Evolutionary conservation across 2,329 filamentous ascomycete species (phyloP), one percentile per base, ranked within the genome.

Genomic region (Epichloe elymi): DNA sequence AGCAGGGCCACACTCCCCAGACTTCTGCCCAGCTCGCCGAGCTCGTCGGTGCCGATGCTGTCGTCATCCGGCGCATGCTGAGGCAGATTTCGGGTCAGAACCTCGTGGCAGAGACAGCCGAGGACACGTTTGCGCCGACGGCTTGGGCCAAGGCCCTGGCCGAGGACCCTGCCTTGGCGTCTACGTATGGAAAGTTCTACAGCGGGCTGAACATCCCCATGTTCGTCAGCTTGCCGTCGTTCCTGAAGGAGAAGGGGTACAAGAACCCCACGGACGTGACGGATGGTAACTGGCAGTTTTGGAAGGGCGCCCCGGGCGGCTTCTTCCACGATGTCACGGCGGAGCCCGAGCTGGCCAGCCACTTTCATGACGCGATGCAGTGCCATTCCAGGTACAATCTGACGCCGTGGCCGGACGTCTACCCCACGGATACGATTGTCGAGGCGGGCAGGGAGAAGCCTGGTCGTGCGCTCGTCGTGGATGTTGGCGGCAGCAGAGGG

Each of bases 341-440:
- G 5, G 56, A 67, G 26, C 59, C 62, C 3, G 46, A 50, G 4
- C 59, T 64, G n/a, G 60, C 59, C 0, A 51, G 57, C 4, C 58
- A 64, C 41, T 68, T 69, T 53, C 63, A 63, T 40, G 59, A 65
- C 49, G 62, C 62, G 2, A 69, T 69, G 66, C 60, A 66, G 50
- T 66, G 65, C 50, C 65, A 69, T 49, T 67, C 65, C 20, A 62
- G 62, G 46, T 63, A 65, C 54, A 70, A 67, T 49, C 58, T 67
- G 30, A 65, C 63, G 4, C 54, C 65, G 8, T 70, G 67, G 67
- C 56, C 62, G 0, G 64, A 68, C 6, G 54, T 69, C 1, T 67
- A 64, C 43, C 63, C 63, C 2, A 66, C 65, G 8, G 57, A 64
- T 0, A 59, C 54, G 5, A 49, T 69, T 6, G 20, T 68, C 2